Evolutionary conservation across 345 rosid species (phyloP), one percentile per base, ranked within the genome.

Genomic region (Tarenaya hassleriana): DNA sequence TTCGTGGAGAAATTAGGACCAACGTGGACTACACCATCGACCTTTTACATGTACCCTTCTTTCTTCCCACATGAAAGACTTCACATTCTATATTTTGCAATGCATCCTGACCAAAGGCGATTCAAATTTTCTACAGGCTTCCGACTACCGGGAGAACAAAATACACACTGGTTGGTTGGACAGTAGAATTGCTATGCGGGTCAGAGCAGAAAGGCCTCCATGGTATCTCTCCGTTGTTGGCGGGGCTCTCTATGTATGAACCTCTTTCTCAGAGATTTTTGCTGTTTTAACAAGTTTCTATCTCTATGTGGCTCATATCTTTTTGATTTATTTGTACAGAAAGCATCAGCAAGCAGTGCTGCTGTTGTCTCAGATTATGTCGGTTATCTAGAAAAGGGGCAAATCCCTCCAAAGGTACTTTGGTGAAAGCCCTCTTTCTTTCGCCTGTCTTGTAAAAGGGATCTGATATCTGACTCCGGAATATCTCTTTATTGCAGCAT

Each of bases 171-270:
- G 99, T 60, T 94, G 99, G 99, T 71, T 94, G 81, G 99, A 94
- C 47, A 88, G 99, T 74, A 86, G 97, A 74, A 94, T 94, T 72
- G 97, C 99, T 7, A 88, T 94, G 99, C 85, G 99, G 55, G 99
- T 94, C 64, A 86, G 97, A 76, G 97, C 97, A 16, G 99, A 94
- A 70, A 78, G 99, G 74, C 99, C 97, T 43, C 89, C 97, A 7
- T 94, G 99, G 99, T 88, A 94, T 78, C 94, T 94, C 61, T 94
- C 99, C 50, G 97, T 94, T 68, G 97, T 94, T 50, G 95, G 99
- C 56, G 99, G 99, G 60, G 88, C 97, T 42, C 73, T 94, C 32
- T 94, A 79, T 60, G 99, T 94, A 86, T 81, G 94, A 44, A 34
- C 38, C 61, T 60, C 48, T 47, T 41, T 41, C 55, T 55, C 37